Base-by-base conservation (phyloP, 179 eudicot genomes). In the Beta corolliflora region DNA sequence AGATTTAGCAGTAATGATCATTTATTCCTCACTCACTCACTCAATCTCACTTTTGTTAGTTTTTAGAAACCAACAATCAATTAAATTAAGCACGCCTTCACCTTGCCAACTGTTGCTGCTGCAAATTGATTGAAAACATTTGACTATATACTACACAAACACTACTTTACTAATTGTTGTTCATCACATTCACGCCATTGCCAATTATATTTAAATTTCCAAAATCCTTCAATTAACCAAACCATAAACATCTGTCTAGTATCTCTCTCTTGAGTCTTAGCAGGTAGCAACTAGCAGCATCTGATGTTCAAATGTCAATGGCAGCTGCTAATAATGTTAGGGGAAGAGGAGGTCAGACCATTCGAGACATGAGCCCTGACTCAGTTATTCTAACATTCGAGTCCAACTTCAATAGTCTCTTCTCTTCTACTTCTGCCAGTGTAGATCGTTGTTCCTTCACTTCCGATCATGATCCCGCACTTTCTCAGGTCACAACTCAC, bases 371-470 rank as follows among this genome's bases (percentile, higher is more conserved):
- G 3, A 92, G 97, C 85, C 93, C 97, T 41, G 88, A 94, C 82
- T 93, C 97, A 1, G 89, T 93, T 9, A 88, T 90, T 68, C 81
- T 85, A 74, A 81, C 91, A 4, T 80, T 55, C 23, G 91, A 89
- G 21, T 86, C 97, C 23, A 86, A 86, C 76, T 85, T 89, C 82
- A 86, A 64, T 63, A 81, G 89, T 70, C 85, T 94, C 73, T 90
- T 88, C 80, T 92, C 95, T 12, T 93, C 95, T 41, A 89, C 93
- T 60, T 92, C 98, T 41, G 93, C 83, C 7, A 88, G 92, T 46
- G 92, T 86, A 6, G 94, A 88, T 64, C 92, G 95, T n/a, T 92
- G 91, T 82, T 94, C 98, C 54, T 90, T 88, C 81, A 85, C 92
- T 7, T 89, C 92, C 16, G 91, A 87, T 59, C 86, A 66, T 46